Evolutionary conservation across 2,329 filamentous ascomycete species (phyloP), one percentile per base, ranked within the genome.

Genomic region (Pseudovirgaria hyperparasitica): DNA sequence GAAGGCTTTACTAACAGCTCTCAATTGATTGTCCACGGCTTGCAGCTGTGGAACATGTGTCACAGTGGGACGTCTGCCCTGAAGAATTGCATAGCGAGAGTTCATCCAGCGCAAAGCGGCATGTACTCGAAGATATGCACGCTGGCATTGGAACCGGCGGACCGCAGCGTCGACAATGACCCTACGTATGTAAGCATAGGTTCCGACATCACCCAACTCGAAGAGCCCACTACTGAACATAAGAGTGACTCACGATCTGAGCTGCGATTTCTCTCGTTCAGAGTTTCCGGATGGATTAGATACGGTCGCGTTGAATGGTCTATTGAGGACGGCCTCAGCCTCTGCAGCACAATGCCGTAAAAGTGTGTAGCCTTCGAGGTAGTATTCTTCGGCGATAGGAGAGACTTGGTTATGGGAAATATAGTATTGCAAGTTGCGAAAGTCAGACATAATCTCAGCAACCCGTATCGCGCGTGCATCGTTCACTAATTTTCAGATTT

Each of bases 371-470:
- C 71, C 72, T 35, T 72, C 65, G 33, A 70, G 63, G 38, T 68
- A 62, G 45, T 64, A 65, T 35, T 73, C 67, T 28, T 70, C 65
- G 21, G 63, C 54, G 4, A 63, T 57, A 16, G 63, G 58, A 12
- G 58, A 57, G 16, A 61, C 56, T 32, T 63, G 60, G 32, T 70
- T 60, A 33, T 69, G 59, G 16, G 62, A 58, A 30, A 76, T 68
- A 43, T 72, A 69, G 35, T 65, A 50, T 36, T 74, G 66, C 4
- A 75, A 52, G 30, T 67, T 70, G 28, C 70, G 67, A 45, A 71
- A 76, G 52, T 76, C 72, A 36, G 64, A 65, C 56, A 76, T 70
- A 44, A 76, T 63, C 49, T 76, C 72, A 24, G 69, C 60, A 37
- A 76, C 55, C 39, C 72, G 65, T 47, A 76, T 58, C 26, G 72